Base-by-base conservation (phyloP, 306 rosid species). In the Fragaria ananassa region DNA sequence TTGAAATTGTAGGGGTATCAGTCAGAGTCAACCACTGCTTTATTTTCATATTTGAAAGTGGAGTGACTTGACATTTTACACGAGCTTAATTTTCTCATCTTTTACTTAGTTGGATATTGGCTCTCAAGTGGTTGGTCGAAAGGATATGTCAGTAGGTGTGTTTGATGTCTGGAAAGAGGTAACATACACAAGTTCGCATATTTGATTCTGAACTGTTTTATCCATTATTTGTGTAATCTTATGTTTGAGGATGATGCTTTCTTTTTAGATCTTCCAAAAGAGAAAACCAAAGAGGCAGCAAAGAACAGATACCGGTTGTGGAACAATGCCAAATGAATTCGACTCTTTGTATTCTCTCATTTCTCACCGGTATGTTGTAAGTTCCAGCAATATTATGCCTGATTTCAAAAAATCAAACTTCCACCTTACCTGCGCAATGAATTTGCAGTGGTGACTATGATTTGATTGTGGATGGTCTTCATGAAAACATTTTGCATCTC, bases 131-230 rank as follows among this genome's bases (percentile, higher is more conserved):
- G 90, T 94, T 83, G 98, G 98, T 58, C 85, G 80, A 83, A 94
- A 94, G 84, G 98, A 94, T 83, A 79, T 85, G 76, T 84, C 93
- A 56, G 90, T 58, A 84, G 88, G 86, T 82, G 87, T 84, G 67
- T 78, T 89, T 72, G 97, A 94, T 82, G 74, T 94, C 73, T 94
- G 98, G 98, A 94, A 94, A 83, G 95, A 87, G 91, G 98, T 92
- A 83, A 71, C 44, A 18, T 60, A 62, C 61, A 68, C 14, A 71
- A 65, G 63, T 76, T 64, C 35, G 70, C 54, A 68, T 60, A 73
- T 61, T 46, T 76, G 72, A 39, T 76, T 81, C 74, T 15, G 61
- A 70, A 34, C 50, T 60, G 47, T 39, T 44, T 56, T 31, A 76
- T 45, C 77, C 13, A 46, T 69, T 70, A 64, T 56, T 21, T 67